Evolutionary conservation across 495 filamentous ascomycete species (phyloP), one percentile per base, ranked within the genome.

Genomic region (Hypomontagnella monticulosa): DNA sequence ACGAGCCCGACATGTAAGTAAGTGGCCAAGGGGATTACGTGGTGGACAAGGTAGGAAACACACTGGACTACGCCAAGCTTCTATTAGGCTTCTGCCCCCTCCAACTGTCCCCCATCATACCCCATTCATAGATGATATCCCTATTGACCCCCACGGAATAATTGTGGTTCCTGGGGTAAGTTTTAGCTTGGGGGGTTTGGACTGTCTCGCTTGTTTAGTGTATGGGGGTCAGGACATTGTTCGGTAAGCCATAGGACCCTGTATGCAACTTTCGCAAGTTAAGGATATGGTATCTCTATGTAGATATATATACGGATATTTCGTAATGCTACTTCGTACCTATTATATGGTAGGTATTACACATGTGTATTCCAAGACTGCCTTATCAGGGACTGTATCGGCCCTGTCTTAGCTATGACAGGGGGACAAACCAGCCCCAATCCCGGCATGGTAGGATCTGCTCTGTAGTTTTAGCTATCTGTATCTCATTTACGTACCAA

Each of bases 371-470:
- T 2, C 23, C 6, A 27, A 19, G 16, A 12, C 6, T 23, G 43
- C 18, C 30, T 51, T 60, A 51, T 60, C 46, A 15, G 14, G 23
- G 23, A 6, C 23, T 27, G 0, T 3, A 11, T n/a, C n/a, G n/a
- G n/a, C n/a, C n/a, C n/a, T n/a, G 10, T 53, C 42, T 44, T 15
- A 32, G 57, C 15, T 6, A 48, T 14, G 49, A 32, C 58, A 53
- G 41, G 40, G 58, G 38, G 37, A 15, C 1, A 11, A 34, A 19
- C 18, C 23, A 20, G 23, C 32, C 40, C 48, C 30, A 59, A 54
- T 44, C 61, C 47, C 20, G 23, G 34, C 55, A 23, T 9, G 54
- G 32, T 9, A 49, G 48, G 54, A 60, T 66, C 55, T 66, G 40
- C 48, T 66, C 41, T 53, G 27, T 16, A 23, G 33, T 40, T 16